phyloP scores from a whole-genome alignment of 345 rosid species.

The Salix viminalis region DNA sequence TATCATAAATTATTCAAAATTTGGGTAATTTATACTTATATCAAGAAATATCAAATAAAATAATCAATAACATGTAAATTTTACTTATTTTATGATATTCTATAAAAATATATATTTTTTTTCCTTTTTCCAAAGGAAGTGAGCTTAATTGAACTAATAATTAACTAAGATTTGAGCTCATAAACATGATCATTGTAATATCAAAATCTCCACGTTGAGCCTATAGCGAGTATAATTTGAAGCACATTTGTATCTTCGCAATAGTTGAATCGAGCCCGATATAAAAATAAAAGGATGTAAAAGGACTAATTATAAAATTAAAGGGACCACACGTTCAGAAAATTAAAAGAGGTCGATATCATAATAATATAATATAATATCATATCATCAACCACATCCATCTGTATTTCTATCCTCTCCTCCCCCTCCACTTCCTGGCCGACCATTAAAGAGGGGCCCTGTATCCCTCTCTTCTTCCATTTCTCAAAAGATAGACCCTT shows the following conservation, averaged over 20 bases:
- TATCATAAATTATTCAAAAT: no score
- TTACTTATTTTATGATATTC: no score
- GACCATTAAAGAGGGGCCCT: constrained; percentile 21
- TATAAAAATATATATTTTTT: no score
- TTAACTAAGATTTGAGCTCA: neutral
- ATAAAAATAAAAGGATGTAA: neutral
- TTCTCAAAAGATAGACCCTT: neutral
- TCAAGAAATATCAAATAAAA: no score
- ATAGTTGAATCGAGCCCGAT: neutral
- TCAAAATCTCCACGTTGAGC: no score
- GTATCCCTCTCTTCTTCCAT: neutral
- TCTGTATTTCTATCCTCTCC: constrained; percentile 6
- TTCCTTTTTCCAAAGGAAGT: no score
- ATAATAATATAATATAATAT: neutral
- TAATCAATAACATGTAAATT: no score
- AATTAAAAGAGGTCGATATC: no score
- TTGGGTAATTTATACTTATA: no score
- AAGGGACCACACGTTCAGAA: neutral
- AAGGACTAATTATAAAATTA: neutral
- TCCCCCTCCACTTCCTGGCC: constrained; percentile 20
- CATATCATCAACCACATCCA: neutral
- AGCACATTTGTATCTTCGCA: neutral
- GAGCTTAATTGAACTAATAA: no score
- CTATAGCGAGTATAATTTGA: no score
- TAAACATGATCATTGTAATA: no score